Percentiles rank a stretch among this genome's conserved stretches.
phyloP scores from a whole-genome alignment of 1,284 basidiomycete species.

The Malassezia japonica region DNA sequence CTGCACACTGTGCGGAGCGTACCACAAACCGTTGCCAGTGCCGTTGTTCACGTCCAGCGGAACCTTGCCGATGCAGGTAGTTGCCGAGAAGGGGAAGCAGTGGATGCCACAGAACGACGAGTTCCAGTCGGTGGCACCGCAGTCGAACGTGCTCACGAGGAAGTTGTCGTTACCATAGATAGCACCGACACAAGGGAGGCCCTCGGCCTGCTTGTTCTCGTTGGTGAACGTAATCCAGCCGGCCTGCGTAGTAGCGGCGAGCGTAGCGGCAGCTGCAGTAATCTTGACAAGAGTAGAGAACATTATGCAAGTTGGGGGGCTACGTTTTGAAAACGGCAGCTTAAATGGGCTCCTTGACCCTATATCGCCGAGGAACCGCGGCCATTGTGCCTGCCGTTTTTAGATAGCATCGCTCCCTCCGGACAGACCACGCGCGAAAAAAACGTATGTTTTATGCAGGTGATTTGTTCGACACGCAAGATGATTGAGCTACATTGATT shows the following conservation, averaged over 20 bases:
- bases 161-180: conserved; percentile 13
- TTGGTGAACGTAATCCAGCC: conserved; percentile 14
- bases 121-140: conserved; percentile 12
- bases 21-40: conserved; percentile 9
- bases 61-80: conserved; percentile 2
- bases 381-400: too few species aligned
- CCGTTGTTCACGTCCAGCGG: neutral
- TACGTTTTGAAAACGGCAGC: too few species aligned
- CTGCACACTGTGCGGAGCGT: conserved; percentile 8
- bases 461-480: too few species aligned
- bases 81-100: conserved; percentile 11
- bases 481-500: neutral
- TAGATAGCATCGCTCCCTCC: too few species aligned
- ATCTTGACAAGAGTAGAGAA: too few species aligned
- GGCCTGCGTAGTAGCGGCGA: neutral
- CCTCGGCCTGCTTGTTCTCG: conserved; percentile 9
- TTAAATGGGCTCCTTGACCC: too few species aligned
- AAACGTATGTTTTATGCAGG: too few species aligned
- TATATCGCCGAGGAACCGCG: too few species aligned
- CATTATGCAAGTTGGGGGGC: too few species aligned
- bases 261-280: neutral
- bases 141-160: conserved; percentile 10
- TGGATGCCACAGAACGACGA: conserved; percentile 11
- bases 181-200: conserved; percentile 7
- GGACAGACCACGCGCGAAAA: too few species aligned